Evolutionary conservation across 202 grass and related monocot genomes (phyloP), one percentile per base, ranked within the genome.

Genomic region (Carex arenaria): DNA sequence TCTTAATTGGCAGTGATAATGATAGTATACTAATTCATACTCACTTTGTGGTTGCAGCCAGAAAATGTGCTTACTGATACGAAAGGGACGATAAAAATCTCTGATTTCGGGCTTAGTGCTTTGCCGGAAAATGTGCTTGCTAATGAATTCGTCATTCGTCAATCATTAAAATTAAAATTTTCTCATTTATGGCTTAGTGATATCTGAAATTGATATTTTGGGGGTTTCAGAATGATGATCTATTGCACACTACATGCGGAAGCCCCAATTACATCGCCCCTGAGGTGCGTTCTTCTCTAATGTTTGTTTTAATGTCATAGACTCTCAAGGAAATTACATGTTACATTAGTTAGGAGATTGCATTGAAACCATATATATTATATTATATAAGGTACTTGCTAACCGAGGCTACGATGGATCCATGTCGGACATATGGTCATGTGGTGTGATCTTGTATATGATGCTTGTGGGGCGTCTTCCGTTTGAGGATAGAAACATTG

Each of bases 191-290:
- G 10, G 45, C 2, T 49, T 49, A 49, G 45, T 49, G 45, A 45
- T 45, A 8, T 45, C 45, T 49, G 10, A 49, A 11, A 49, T 49
- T 49, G 45, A 59, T 59, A 59, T 59, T 74, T 55, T 94, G 0
- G 92, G 90, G 87, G 92, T 97, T 72, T 88, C 85, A 97, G 94
- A 90, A 80, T 80, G 95, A 98, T 72, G 95, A 91, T 78, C 86
- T 98, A 61, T 54, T 98, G 67, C 95, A 98, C 68, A 98, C 95
- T 83, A 98, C 90, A 59, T 98, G 95, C 59, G 95, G 95, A 54
- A 98, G 95, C 85, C 95, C 95, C 73, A 95, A 95, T 73, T 98
- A 98, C 67, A 98, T 98, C 76, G 95, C 95, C 18, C 95, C 95
- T 47, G 95, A 98, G 95, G 92, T 92, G 45, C 10, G 10, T 49